phyloP scores from a whole-genome alignment of 2,329 filamentous ascomycete species.

The Hypoxylon sp. region DNA sequence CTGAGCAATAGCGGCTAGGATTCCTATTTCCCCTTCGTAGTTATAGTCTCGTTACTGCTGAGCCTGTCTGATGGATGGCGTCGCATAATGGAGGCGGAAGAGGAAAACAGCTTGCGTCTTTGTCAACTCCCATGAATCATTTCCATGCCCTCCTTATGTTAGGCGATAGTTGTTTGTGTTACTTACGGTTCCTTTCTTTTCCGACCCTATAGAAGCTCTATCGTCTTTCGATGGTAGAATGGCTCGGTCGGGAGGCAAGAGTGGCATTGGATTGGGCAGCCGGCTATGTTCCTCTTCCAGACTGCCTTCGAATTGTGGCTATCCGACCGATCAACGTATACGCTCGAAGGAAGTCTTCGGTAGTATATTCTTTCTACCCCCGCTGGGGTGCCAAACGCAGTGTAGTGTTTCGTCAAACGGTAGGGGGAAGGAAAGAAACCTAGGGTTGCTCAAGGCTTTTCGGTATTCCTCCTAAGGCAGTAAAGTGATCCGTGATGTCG shows the following conservation, averaged over 20 bases:
- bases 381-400: neutral
- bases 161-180: neutral
- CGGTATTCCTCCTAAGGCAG: neutral
- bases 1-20: no score
- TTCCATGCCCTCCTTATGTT: neutral
- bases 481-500: neutral
- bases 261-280: neutral
- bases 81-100: neutral
- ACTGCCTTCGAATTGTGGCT: neutral
- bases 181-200: neutral
- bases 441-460: neutral
- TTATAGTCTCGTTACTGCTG: neutral
- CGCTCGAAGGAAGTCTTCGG: neutral
- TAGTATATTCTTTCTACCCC: neutral
- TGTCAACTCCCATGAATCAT: neutral
- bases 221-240: neutral
- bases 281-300: neutral
- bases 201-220: neutral
- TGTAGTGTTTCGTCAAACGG: neutral
- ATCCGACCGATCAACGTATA: neutral
- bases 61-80: neutral
- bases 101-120: neutral
- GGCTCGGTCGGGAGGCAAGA: neutral
- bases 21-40: neutral
- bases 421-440: neutral